phyloP scores from a whole-genome alignment of 345 rosid species.

The Trapa bicornis region DNA sequence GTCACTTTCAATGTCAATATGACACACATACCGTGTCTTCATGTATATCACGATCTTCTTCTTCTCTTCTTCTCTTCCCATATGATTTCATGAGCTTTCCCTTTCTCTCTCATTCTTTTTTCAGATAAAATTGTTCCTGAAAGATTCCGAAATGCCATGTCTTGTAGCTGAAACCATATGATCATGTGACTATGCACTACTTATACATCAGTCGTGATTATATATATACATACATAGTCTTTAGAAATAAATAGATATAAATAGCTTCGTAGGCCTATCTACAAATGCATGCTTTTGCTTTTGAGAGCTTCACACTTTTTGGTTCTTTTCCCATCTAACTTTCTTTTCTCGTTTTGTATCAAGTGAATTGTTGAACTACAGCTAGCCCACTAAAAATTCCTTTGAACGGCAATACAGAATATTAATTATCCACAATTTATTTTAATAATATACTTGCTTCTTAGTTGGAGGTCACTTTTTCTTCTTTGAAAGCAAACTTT shows the following conservation, averaged over 20 bases:
- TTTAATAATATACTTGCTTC: no score
- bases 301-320: background rate
- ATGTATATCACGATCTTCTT: no score
- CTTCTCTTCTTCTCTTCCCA: background rate
- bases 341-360: background rate
- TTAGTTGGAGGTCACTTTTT: no score
- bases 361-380: background rate
- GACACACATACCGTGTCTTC: no score
- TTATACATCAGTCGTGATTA: background rate
- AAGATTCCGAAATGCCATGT: conserved; percentile 3
- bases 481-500: no score
- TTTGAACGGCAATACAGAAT: no score
- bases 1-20: no score
- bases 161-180: background rate
- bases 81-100: background rate
- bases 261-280: no score
- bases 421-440: no score
- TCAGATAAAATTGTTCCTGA: background rate
- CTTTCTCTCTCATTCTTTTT: no score
- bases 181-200: background rate
- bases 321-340: conserved; percentile 1
- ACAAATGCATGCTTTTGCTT: no score
- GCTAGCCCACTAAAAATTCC: no score
- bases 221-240: background rate
- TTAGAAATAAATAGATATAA: background rate